phyloP scores from a whole-genome alignment of 164 flowering plant genomes.

The Berberis thunbergii region DNA sequence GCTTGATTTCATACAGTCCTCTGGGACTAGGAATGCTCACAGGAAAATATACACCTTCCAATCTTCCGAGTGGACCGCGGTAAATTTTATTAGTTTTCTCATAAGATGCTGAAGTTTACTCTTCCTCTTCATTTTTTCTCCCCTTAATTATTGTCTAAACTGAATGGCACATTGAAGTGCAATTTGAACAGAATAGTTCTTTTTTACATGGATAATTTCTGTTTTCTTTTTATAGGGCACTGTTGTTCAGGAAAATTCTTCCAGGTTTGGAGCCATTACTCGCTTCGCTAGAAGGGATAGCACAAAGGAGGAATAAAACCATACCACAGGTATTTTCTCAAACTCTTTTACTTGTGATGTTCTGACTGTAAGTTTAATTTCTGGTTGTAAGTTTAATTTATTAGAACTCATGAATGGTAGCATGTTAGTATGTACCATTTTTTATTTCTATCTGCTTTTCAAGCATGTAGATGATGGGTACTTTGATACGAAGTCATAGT shows the following conservation, averaged over 20 bases:
- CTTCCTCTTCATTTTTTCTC: too few species aligned
- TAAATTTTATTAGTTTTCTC: constrained; percentile 8
- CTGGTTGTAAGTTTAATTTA: not conserved
- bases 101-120: not conserved
- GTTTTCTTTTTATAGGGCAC: constrained; percentile 30
- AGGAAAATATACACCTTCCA: constrained; percentile 70
- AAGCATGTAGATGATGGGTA: too few species aligned
- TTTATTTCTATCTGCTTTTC: not conserved
- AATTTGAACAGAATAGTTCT: not conserved
- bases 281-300: constrained; percentile 41
- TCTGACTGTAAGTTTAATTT: not conserved
- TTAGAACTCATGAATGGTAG: not conserved
- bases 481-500: too few species aligned
- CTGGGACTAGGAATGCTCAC: constrained; percentile 98
- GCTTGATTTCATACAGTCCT: constrained; percentile 84
- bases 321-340: constrained; percentile 53
- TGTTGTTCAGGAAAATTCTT: constrained; percentile 72
- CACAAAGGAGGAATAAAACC: constrained; percentile 55
- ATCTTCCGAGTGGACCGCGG: constrained; percentile 85
- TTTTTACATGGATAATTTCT: not conserved
- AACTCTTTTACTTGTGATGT: constrained; percentile 1
- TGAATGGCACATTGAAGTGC: too few species aligned
- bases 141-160: too few species aligned
- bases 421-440: not conserved
- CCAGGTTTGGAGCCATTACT: constrained; percentile 72